Evolutionary conservation across 2,329 filamentous ascomycete genomes (phyloP).

Genomic region (Cyphellophora europaea): DNA sequence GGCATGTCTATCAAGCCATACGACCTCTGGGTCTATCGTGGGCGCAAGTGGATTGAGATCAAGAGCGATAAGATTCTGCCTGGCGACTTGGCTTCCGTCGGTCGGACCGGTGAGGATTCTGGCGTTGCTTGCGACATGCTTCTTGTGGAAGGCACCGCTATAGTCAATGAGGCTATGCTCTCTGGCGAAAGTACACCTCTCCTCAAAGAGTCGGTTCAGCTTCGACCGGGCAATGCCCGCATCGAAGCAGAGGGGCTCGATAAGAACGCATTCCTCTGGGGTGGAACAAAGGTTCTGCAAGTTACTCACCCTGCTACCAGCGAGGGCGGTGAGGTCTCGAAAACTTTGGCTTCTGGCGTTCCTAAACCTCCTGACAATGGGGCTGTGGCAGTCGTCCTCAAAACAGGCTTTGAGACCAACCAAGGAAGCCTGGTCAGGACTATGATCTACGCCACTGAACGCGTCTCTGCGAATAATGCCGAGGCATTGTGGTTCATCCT

Average conservation of each 20-base stretch:
- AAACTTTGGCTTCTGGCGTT: conserved; percentile 65
- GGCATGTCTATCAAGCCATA: conserved; percentile 99
- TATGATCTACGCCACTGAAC: conserved; percentile 99
- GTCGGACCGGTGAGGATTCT: conserved; percentile 90
- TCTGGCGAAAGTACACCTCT: conserved; percentile 96
- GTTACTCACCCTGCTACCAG: conserved; percentile 77
- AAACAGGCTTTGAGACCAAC: conserved; percentile 97
- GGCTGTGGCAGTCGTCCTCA: conserved; percentile 85
- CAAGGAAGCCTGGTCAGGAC: conserved; percentile 95
- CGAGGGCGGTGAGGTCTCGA: conserved; percentile 51
- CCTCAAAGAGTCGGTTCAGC: conserved; percentile 88
- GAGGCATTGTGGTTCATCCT: conserved; percentile 97
- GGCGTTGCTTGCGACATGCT: conserved; percentile 97
- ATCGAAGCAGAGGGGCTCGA: conserved; percentile 87
- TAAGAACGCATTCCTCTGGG: conserved; percentile 94
- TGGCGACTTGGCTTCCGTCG: conserved; percentile 85
- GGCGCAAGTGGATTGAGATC: conserved; percentile 79
- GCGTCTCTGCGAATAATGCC: conserved; percentile 94
- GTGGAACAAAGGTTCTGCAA: conserved; percentile 94
- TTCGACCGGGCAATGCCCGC: conserved; percentile 69
- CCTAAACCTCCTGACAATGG: conserved; percentile 83
- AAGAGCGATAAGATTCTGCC: conserved; percentile 87
- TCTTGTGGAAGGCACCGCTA: conserved; percentile 85
- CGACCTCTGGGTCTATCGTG: conserved; percentile 80
- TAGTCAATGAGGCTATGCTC: conserved; percentile 98